These are phyloP conservation scores for Xerocomus minutiporus DNA, from an alignment of 1,284 basidiomycete genomes.

Conservation along the genomic window DNA sequence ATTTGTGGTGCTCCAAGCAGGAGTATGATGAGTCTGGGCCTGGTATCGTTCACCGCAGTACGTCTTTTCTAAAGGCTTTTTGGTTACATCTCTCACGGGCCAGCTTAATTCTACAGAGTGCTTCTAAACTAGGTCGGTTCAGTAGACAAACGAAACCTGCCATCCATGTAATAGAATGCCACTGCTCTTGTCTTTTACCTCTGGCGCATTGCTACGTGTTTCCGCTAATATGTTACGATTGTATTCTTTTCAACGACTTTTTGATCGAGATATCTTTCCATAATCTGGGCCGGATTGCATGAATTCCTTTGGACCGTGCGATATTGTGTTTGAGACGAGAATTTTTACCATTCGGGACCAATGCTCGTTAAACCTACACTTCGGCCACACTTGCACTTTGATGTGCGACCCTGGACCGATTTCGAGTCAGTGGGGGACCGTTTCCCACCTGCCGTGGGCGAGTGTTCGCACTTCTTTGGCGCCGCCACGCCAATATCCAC, in stretches of 20 bases:
- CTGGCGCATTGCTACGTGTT: conserved; percentile 16
- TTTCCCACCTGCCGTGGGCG: too few species aligned
- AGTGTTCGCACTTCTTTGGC: too few species aligned
- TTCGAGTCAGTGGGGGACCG: too few species aligned
- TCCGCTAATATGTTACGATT: conserved; percentile 23
- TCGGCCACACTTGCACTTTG: neutral
- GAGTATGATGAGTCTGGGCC: conserved; percentile 88
- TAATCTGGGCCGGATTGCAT: neutral
- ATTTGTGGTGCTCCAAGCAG: conserved; percentile 89
- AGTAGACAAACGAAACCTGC: conserved; percentile 23
- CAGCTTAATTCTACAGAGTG: conserved; percentile 25
- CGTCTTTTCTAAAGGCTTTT: conserved; percentile 22
- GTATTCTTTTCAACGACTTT: conserved; percentile 16
- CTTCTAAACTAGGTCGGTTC: conserved; percentile 26
- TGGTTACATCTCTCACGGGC: neutral
- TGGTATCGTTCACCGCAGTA: conserved; percentile 79
- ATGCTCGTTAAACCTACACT: too few species aligned
- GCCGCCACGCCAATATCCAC: too few species aligned
- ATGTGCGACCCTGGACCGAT: too few species aligned
- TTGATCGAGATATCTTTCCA: conserved; percentile 8
- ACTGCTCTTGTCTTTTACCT: conserved; percentile 15
- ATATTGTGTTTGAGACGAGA: too few species aligned
- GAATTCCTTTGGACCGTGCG: neutral
- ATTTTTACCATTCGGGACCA: too few species aligned
- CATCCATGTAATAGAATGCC: conserved; percentile 27